phyloP scores from a whole-genome alignment of 805 yeast species.

The Ogataea pignaliae region DNA sequence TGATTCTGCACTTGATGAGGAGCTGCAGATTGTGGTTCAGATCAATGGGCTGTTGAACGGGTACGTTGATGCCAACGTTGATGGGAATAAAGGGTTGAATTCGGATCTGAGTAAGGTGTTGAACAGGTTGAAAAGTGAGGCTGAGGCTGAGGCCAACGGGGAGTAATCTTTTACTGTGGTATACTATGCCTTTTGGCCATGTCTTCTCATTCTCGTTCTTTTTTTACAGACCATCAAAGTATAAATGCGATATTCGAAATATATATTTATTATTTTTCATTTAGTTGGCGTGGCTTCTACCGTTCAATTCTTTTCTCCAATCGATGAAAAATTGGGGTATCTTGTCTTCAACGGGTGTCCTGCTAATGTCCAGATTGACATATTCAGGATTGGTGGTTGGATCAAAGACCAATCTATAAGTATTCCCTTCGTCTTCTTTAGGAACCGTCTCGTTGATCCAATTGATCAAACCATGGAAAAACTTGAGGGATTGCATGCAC shows the following conservation, averaged over 20 bases:
- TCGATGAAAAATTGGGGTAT: conserved; percentile 46
- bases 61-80: conserved; percentile 17
- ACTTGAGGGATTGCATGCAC: conserved; percentile 76
- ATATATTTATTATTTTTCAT: no score
- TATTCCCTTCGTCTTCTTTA: conserved; percentile 42
- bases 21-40: conserved; percentile 11
- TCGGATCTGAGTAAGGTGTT: conserved; percentile 9
- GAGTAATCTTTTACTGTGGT: no score
- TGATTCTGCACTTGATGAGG: conserved; percentile 9
- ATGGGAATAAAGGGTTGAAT: conserved; percentile 9
- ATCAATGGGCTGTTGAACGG: conserved; percentile 15
- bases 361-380: conserved; percentile 42
- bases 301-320: conserved; percentile 42
- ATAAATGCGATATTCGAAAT: no score
- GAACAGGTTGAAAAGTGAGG: conserved; percentile 8
- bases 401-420: conserved; percentile 54
- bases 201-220: no score
- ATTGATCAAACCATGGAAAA: conserved; percentile 80
- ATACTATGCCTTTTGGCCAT: no score
- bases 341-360: conserved; percentile 28
- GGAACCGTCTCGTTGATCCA: conserved; percentile 65
- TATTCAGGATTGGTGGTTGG: conserved; percentile 47
- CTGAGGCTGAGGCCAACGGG: no score
- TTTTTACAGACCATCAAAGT: no score
- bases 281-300: not conserved